These are phyloP conservation scores for Saccharomyces cerevisiae DNA, from an alignment of 805 yeast species.

Conservation along the genomic window DNA sequence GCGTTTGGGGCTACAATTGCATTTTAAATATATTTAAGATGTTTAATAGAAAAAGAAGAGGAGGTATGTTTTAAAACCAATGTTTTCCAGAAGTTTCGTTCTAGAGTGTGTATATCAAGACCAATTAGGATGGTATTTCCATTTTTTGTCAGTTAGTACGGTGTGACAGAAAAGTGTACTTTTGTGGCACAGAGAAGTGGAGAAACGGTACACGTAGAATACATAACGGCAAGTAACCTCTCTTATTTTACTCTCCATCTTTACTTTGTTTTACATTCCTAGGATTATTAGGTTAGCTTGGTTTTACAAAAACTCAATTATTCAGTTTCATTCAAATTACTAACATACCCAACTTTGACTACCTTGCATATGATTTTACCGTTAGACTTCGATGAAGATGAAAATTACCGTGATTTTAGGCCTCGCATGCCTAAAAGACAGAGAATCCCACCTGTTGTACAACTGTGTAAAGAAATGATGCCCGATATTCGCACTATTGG, in stretches of 20 bases:
- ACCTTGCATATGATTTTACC: slow-evolving; percentile 12
- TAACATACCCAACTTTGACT: background rate
- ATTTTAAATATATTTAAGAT: background rate
- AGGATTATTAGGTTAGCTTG: background rate
- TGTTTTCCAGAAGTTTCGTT: background rate
- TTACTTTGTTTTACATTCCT: background rate
- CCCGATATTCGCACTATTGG: slow-evolving; percentile 51
- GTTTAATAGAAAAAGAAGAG: slow-evolving; percentile 14
- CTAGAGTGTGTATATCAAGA: background rate
- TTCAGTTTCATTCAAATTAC: background rate
- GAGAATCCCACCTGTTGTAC: slow-evolving; percentile 38
- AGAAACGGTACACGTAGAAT: background rate
- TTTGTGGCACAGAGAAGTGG: background rate
- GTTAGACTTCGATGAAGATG: slow-evolving; percentile 23
- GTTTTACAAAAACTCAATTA: background rate
- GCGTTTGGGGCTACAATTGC: background rate
- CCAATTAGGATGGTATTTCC: background rate
- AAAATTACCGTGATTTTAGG: slow-evolving; percentile 25
- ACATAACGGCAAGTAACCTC: background rate
- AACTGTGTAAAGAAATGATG: slow-evolving; percentile 41
- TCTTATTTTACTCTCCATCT: background rate
- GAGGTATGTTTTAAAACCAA: slow-evolving; percentile 7
- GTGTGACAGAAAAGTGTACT: background rate
- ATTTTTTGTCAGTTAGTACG: background rate
- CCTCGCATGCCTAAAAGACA: slow-evolving; percentile 29